Evolutionary conservation across 2,329 filamentous ascomycete species (phyloP).

Genomic region (Furcasterigmium furcatum): DNA sequence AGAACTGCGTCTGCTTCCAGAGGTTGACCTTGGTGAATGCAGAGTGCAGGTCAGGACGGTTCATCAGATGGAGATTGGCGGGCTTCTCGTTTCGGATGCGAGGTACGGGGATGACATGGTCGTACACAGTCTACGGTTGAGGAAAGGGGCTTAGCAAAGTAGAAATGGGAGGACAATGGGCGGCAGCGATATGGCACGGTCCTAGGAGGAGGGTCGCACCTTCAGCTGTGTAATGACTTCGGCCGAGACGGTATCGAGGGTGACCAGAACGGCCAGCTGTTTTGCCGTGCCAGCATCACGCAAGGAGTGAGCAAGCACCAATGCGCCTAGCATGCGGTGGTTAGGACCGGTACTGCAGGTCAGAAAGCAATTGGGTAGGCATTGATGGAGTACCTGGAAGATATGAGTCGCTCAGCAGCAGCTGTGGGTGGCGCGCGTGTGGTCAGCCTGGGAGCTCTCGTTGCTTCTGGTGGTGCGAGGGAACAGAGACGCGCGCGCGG

Average conservation of each 20-base stretch:
- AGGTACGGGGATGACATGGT: conserved; percentile 83
- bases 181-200: not conserved
- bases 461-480: conserved; percentile 5
- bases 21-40: conserved; percentile 96
- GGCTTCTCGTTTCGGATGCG: conserved; percentile 74
- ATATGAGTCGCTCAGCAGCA: conserved; percentile 89
- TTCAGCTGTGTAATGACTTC: conserved; percentile 76
- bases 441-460: conserved; percentile 9
- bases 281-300: conserved; percentile 85
- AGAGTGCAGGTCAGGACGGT: conserved; percentile 82
- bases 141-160: not conserved
- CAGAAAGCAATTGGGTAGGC: conserved; percentile 12
- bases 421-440: conserved; percentile 46
- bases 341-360: conserved; percentile 5
- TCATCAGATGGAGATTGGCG: conserved; percentile 87
- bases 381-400: conserved; percentile 69
- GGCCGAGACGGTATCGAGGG: conserved; percentile 71
- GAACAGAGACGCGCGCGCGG: not conserved
- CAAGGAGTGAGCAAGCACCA: conserved; percentile 90
- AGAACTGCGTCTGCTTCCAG: conserved; percentile 88
- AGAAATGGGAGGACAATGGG: too few species aligned
- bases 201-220: conserved; percentile 38
- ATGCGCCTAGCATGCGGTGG: conserved; percentile 61
- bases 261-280: conserved; percentile 82
- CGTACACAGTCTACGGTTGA: conserved; percentile 67